phyloP scores from a whole-genome alignment of 306 rosid species.

The Cyclanthera cordifolia region DNA sequence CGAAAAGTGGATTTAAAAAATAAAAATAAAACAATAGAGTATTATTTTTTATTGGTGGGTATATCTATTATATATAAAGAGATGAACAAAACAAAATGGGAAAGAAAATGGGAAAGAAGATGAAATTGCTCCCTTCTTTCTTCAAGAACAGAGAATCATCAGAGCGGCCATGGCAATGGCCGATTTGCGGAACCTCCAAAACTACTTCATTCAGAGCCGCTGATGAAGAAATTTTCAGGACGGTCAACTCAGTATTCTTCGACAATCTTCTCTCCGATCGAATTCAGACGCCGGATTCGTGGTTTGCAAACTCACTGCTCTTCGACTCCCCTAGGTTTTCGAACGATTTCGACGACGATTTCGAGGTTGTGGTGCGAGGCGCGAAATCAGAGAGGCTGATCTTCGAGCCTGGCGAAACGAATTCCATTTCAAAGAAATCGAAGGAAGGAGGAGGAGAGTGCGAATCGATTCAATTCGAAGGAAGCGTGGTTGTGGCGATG shows the following conservation, averaged over 20 bases:
- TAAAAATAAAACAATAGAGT: too few relatives aligned
- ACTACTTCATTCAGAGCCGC: constrained; percentile 46
- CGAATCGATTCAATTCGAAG: constrained; percentile 15
- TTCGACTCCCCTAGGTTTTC: constrained; percentile 54
- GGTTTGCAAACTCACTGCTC: constrained; percentile 43
- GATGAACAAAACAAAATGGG: background rate
- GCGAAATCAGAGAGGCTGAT: constrained; percentile 54
- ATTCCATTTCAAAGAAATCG: constrained; percentile 40
- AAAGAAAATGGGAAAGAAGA: background rate
- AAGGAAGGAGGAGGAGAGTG: constrained; percentile 4
- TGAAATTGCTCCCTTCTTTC: constrained; percentile 29
- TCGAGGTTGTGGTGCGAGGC: constrained; percentile 22
- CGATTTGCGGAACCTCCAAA: constrained; percentile 40
- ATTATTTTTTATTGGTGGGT: background rate
- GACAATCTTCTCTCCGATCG: constrained; percentile 20
- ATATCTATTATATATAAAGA: background rate
- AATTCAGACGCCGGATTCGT: constrained; percentile 50
- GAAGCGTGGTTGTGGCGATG: constrained; percentile 51
- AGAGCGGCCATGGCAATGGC: constrained; percentile 34
- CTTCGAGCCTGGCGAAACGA: constrained; percentile 51
- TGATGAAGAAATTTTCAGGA: constrained; percentile 41
- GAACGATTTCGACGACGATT: constrained; percentile 39
- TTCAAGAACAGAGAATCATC: constrained; percentile 28
- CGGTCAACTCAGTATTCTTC: constrained; percentile 54
- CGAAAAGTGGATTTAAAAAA: too few relatives aligned